Percentiles rank a stretch among this genome's conserved stretches.
These are phyloP conservation scores for Neonectria magnoliae DNA, from an alignment of 2,329 filamentous ascomycete species.

Conservation along the genomic window DNA sequence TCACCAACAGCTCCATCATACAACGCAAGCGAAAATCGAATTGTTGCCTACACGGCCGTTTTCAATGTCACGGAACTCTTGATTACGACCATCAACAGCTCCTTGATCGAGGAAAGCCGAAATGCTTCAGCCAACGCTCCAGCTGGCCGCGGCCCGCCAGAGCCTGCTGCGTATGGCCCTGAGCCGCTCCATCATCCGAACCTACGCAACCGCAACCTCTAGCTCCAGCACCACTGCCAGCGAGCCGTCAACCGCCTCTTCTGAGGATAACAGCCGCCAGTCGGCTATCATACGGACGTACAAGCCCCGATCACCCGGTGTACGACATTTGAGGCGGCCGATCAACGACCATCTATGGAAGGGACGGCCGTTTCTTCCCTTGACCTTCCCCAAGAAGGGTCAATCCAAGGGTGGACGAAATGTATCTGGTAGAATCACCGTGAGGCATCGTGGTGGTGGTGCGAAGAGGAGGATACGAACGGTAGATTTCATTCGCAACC, in stretches of 20 bases:
- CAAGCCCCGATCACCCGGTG: constrained; percentile 90
- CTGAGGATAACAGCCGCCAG: constrained; percentile 43
- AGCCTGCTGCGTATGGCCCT: constrained; percentile 44
- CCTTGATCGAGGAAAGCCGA: constrained; percentile 10
- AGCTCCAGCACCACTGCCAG: constrained; percentile 27
- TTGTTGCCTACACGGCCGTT: constrained; percentile 12
- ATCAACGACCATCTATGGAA: constrained; percentile 98
- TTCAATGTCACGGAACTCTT: constrained; percentile 30
- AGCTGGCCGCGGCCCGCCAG: constrained; percentile 43
- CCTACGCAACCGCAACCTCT: constrained; percentile 45
- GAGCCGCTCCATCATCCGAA: constrained; percentile 40
- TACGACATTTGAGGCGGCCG: constrained; percentile 89
- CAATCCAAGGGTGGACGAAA: constrained; percentile 94
- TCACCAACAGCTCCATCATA: constrained; percentile 25
- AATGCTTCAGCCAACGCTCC: constrained; percentile 47
- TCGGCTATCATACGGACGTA: constrained; percentile 78
- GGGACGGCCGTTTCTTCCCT: constrained; percentile 80
- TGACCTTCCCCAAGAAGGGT: constrained; percentile 93
- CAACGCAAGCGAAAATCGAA: constrained; percentile 28
- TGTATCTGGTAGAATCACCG: constrained; percentile 83
- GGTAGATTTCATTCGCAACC: constrained; percentile 85
- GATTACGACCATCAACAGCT: neutral
- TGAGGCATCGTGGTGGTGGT: constrained; percentile 92
- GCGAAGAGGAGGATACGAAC: constrained; percentile 91
- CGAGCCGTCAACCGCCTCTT: constrained; percentile 31